Percentiles rank a stretch among this genome's conserved stretches.
Evolutionary conservation across 164 flowering plant species (phyloP).

Genomic region (Brasenia schreberi): DNA sequence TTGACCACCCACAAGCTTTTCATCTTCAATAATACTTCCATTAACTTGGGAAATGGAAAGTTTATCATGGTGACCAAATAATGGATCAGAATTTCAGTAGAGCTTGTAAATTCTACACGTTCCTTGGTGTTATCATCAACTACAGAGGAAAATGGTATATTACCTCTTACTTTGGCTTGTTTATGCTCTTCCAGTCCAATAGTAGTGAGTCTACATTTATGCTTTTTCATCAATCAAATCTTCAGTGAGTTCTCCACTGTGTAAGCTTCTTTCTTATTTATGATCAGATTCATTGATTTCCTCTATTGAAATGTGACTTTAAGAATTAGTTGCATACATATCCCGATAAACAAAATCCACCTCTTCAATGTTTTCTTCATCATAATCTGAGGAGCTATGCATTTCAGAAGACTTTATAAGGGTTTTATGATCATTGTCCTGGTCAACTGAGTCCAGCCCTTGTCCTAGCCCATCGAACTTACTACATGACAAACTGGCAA

Average conservation of each 20-base stretch:
- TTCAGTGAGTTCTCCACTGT: not conserved
- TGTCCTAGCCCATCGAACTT: not conserved
- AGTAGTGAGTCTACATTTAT: not conserved
- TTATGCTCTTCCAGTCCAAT: not conserved
- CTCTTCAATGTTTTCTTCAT: not conserved
- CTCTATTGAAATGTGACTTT: not conserved
- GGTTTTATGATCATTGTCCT: not conserved
- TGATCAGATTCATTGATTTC: not conserved
- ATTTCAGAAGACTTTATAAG: not conserved
- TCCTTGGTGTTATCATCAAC: not conserved
- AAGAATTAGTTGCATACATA: not conserved
- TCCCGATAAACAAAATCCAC: not conserved
- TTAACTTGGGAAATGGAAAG: not conserved
- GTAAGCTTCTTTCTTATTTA: too few relatives aligned
- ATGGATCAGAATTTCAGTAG: not conserved
- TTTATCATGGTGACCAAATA: not conserved
- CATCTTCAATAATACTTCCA: not conserved
- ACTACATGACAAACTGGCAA: not conserved
- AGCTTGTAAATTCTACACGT: not conserved
- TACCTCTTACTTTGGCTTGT: not conserved
- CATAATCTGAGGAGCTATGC: not conserved
- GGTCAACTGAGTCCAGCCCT: not conserved
- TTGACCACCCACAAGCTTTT: not conserved
- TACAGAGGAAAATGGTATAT: not conserved
- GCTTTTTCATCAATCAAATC: not conserved